Evolutionary conservation across 1,284 basidiomycete species (phyloP).

Genomic region (Tilletia walkeri): DNA sequence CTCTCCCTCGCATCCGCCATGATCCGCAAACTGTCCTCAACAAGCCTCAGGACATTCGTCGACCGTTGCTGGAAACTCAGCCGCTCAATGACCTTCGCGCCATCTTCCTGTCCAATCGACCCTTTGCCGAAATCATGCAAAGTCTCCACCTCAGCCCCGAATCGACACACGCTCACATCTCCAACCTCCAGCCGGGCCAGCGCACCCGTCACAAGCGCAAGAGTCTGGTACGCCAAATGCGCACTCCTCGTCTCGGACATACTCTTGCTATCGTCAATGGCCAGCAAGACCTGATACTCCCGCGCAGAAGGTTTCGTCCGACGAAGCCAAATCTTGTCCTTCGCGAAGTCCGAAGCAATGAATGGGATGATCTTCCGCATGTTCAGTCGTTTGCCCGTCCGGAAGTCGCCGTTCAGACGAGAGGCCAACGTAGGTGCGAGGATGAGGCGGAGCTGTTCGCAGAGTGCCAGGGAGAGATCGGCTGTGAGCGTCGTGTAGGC

Average conservation of each 20-base stretch:
- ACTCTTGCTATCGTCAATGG: conserved; percentile 91
- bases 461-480: conserved; percentile 75
- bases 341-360: conserved; percentile 97
- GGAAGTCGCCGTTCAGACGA: conserved; percentile 92
- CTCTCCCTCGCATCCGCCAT: conserved; percentile 65
- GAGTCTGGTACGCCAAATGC: conserved; percentile 89
- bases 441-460: conserved; percentile 91
- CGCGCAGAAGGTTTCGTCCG: conserved; percentile 88
- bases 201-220: conserved; percentile 87
- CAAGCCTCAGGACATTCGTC: conserved; percentile 81
- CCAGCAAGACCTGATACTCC: conserved; percentile 92
- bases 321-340: conserved; percentile 98
- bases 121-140: conserved; percentile 70
- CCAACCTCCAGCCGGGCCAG: conserved; percentile 90
- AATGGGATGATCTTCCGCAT: conserved; percentile 99
- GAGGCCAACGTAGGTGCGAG: conserved; percentile 93
- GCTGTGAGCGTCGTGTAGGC: conserved; percentile 85
- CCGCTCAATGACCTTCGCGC: conserved; percentile 74
- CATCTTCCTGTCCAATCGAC: conserved; percentile 40
- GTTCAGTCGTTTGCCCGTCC: conserved; percentile 94
- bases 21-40: conserved; percentile 77
- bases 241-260: conserved; percentile 94
- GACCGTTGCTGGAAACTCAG: conserved; percentile 89
- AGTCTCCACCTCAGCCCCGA: conserved; percentile 82
- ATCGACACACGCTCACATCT: conserved; percentile 85